These are phyloP conservation scores for Skeletonema grethae DNA, from an alignment of 108 stramenopile species.

Conservation along the genomic window DNA sequence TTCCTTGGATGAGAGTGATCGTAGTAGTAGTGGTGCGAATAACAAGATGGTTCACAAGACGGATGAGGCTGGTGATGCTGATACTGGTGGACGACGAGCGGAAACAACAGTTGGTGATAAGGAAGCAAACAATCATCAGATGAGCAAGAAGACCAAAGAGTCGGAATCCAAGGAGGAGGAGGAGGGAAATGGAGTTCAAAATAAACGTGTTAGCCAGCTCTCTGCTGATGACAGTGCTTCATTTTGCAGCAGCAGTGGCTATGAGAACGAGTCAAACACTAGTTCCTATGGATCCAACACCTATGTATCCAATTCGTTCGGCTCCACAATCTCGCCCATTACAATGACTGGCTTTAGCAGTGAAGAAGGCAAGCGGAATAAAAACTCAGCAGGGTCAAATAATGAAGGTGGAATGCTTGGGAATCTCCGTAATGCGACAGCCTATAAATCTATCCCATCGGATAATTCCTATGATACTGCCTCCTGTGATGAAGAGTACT, in stretches of 20 bases:
- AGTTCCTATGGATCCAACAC: constrained; percentile 24
- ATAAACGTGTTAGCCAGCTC: neutral
- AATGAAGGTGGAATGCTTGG: constrained; percentile 22
- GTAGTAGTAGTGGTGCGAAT: neutral
- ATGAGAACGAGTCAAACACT: constrained; percentile 39
- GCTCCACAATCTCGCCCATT: constrained; percentile 28
- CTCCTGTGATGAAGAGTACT: constrained; percentile 22
- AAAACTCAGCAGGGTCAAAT: neutral
- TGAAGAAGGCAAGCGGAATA: neutral
- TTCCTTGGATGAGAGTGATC: constrained; percentile 19
- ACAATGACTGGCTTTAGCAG: constrained; percentile 25
- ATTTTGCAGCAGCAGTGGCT: constrained; percentile 15
- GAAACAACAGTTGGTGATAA: neutral
- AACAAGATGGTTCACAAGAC: neutral
- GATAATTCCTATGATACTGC: constrained; percentile 5
- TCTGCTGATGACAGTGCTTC: constrained; percentile 19
- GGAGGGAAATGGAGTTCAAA: neutral
- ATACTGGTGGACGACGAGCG: neutral
- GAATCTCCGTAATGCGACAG: constrained; percentile 12
- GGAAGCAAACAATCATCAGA: neutral
- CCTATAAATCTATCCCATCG: neutral
- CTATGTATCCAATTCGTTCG: neutral
- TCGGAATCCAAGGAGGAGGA: neutral
- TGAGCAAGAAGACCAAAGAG: neutral
- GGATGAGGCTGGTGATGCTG: neutral